Percentiles rank a stretch among this genome's conserved stretches.
Evolutionary conservation across 208 protist species (phyloP).

Genomic region (Blechomonas ayalai): DNA sequence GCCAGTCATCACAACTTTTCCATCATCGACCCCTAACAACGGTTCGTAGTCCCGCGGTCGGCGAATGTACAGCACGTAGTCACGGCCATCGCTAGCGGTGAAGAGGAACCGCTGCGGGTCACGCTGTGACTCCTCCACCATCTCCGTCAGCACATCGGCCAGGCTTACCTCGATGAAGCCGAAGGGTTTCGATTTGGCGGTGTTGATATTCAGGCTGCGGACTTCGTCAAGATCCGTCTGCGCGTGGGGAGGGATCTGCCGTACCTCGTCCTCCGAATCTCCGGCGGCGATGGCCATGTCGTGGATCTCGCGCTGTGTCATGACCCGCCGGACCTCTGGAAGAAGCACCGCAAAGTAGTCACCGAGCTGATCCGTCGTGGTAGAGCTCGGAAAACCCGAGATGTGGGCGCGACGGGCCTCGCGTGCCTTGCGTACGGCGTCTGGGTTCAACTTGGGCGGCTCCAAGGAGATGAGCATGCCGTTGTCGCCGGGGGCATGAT

Average conservation of each 20-base stretch:
- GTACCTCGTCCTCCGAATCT: conserved; percentile 26
- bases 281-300: conserved; percentile 24
- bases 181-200: conserved; percentile 59
- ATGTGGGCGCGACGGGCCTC: conserved; percentile 79
- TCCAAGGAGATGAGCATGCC: conserved; percentile 39
- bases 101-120: conserved; percentile 65
- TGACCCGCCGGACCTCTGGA: conserved; percentile 63
- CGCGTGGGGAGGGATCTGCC: conserved; percentile 55
- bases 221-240: conserved; percentile 55
- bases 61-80: conserved; percentile 53
- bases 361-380: conserved; percentile 49
- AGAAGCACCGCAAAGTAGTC: conserved; percentile 64
- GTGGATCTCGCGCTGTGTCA: conserved; percentile 60
- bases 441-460: conserved; percentile 62
- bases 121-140: conserved; percentile 37
- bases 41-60: conserved; percentile 63
- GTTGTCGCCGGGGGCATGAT: conserved; percentile 1
- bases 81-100: conserved; percentile 27
- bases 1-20: conserved; percentile 68
- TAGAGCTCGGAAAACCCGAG: conserved; percentile 54
- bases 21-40: conserved; percentile 42
- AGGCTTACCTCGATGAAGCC: conserved; percentile 77
- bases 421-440: conserved; percentile 44
- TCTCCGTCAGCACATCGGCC: conserved; percentile 74
- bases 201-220: conserved; percentile 38